Base-by-base conservation (phyloP, 75 land plant species). In the Pinus taeda region DNA sequence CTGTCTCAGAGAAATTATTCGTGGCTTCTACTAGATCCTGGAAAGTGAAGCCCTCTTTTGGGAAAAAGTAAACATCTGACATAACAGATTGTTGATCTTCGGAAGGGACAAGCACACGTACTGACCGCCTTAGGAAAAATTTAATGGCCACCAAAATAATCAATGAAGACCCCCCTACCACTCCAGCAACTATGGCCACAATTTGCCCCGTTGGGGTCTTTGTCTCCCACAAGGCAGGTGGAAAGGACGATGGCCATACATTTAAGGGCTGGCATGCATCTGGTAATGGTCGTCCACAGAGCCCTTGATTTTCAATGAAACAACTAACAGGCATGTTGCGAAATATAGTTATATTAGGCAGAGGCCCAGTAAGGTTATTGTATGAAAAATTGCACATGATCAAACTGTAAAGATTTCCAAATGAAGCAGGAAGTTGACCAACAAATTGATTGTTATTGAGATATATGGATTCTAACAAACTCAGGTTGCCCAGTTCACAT, bases 281-380 rank as follows among this genome's bases (percentile, higher is more conserved):
- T 57, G 18, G 55, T 17, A 92, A 80, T 37, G 84, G 90, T 6
- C 45, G 73, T 56, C 98, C 98, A 82, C 98, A 95, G 13, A 95
- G 94, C 36, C 93, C 94, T 18, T 85, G 74, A 69, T 95, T 93
- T 21, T 89, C 93, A 56, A 84, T 64, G 64, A 93, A 95, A 78
- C 90, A 87, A 81, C 82, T 83, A 12, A 57, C 39, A 17, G 60
- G 84, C 98, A 95, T 89, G 59, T 77, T 85, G 22, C 86, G 85
- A 64, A 94, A 86, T 55, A 83, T 45, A 11, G 86, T 69, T 1
- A 80, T 66, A 2, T 76, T 33, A 61, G 95, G 97, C 37, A 94
- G 60, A 65, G 95, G 85, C 12, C 97, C 97, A 6, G 76, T 82
- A 11, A 94, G 85, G 71, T 92, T 73, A 79, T 93, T 93, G 77